These are phyloP conservation scores for Helenozyma baotianmanensis DNA, from an alignment of 805 yeast species.

Conservation along the genomic window DNA sequence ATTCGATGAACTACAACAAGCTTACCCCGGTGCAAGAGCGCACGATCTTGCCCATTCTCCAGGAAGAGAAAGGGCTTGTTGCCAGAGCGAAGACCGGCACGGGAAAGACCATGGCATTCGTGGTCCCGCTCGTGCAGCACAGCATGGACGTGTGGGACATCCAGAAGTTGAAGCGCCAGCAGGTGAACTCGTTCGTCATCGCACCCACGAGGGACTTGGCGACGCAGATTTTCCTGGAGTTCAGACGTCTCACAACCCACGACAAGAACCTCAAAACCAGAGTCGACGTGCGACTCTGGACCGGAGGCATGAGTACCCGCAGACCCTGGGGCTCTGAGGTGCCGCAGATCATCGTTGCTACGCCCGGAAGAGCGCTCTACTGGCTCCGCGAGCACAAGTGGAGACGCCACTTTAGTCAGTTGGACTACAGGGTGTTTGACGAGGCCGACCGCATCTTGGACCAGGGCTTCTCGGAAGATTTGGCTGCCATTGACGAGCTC, in stretches of 20 bases:
- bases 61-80: constrained; percentile 59
- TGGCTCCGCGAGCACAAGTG: constrained; percentile 44
- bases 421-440: constrained; percentile 71
- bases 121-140: constrained; percentile 71
- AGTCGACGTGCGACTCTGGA: constrained; percentile 37
- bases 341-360: constrained; percentile 72
- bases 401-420: constrained; percentile 45
- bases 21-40: constrained; percentile 69
- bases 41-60: constrained; percentile 54
- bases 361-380: constrained; percentile 83
- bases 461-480: constrained; percentile 69
- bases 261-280: constrained; percentile 14
- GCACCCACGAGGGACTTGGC: constrained; percentile 94
- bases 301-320: constrained; percentile 56
- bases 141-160: constrained; percentile 26
- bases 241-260: constrained; percentile 39
- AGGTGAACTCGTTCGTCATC: constrained; percentile 52
- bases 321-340: constrained; percentile 22
- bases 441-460: constrained; percentile 89
- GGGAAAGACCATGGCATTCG: constrained; percentile 88
- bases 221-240: constrained; percentile 67
- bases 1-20: constrained; percentile 36
- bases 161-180: constrained; percentile 26
- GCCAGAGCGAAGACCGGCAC: constrained; percentile 95
- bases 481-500: constrained; percentile 51